A percentile compares a stretch with the other conserved stretches of the same genome.
These are phyloP conservation scores for Monilinia laxa DNA, from an alignment of 2,329 filamentous ascomycete genomes.

Conservation along the genomic window DNA sequence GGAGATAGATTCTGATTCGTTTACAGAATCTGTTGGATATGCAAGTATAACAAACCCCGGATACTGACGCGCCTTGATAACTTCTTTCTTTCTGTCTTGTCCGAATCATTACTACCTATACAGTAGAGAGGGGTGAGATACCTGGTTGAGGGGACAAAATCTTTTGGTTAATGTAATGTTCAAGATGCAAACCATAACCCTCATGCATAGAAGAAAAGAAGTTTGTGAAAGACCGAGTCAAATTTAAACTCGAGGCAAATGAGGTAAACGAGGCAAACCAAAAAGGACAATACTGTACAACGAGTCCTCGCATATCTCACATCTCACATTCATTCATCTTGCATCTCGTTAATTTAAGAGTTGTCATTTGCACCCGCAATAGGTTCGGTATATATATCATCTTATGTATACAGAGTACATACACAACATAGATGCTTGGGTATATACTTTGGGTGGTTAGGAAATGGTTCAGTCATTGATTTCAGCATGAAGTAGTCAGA, in stretches of 20 bases:
- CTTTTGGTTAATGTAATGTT: neutral
- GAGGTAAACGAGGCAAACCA: neutral
- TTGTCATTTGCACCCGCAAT: neutral
- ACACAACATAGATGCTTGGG: no score
- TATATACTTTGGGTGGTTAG: no score
- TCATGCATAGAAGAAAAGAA: neutral
- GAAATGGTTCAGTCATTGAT: no score
- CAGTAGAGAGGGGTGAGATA: neutral
- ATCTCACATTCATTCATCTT: neutral
- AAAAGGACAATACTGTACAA: neutral
- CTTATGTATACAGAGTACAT: no score
- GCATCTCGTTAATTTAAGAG: neutral
- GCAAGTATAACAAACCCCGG: slow-evolving; percentile 16
- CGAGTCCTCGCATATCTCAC: neutral
- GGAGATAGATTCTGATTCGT: slow-evolving; percentile 16
- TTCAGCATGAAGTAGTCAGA: no score
- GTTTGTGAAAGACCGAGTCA: neutral
- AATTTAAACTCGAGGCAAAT: neutral
- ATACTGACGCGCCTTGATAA: slow-evolving; percentile 7
- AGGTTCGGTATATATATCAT: neutral
- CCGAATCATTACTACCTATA: neutral
- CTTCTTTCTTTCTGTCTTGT: neutral
- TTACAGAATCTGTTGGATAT: slow-evolving; percentile 2
- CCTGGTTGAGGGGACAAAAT: neutral
- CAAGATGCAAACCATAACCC: slow-evolving; percentile 2